Evolutionary conservation across 768 basidiomycete species (phyloP).

Genomic region (Gelatoporia subvermispora): DNA sequence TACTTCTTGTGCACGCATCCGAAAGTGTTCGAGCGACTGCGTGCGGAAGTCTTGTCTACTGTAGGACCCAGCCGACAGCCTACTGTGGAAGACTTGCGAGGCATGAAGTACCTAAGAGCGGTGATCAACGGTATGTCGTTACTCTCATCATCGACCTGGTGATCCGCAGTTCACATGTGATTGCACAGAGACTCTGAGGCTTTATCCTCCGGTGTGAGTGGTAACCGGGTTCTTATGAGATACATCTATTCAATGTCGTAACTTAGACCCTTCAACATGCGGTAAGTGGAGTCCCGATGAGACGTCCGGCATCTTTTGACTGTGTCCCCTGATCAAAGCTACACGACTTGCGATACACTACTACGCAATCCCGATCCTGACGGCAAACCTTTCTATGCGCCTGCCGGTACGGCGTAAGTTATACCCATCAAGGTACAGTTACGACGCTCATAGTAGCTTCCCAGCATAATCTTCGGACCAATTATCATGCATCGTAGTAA

Average conservation of each 20-base stretch:
- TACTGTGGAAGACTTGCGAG: slow-evolving; percentile 27
- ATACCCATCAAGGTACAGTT: too few species aligned
- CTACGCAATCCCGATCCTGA: slow-evolving; percentile 16
- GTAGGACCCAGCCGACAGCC: slow-evolving; percentile 25
- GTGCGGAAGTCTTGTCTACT: slow-evolving; percentile 28
- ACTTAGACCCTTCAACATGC: slow-evolving; percentile 23
- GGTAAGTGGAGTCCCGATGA: slow-evolving; percentile 7
- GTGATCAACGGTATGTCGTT: slow-evolving; percentile 29
- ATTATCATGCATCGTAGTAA: slow-evolving; percentile 62
- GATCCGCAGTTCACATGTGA: not conserved
- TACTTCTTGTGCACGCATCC: slow-evolving; percentile 31
- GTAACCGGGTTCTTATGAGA: too few species aligned
- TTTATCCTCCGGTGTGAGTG: slow-evolving; percentile 30
- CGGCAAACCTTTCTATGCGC: slow-evolving; percentile 25
- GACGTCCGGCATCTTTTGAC: not conserved
- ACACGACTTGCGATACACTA: slow-evolving; percentile 14
- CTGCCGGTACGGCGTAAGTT: slow-evolving; percentile 24
- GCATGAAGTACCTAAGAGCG: slow-evolving; percentile 31
- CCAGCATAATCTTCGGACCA: slow-evolving; percentile 40
- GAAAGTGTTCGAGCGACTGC: slow-evolving; percentile 23
- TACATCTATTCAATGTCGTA: not conserved
- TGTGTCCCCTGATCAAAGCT: not conserved
- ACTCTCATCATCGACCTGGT: too few species aligned
- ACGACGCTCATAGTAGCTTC: slow-evolving; percentile 26
- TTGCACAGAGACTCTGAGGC: slow-evolving; percentile 37